phyloP scores from a whole-genome alignment of 1,284 basidiomycete genomes.

The Golubevia pallescens region DNA sequence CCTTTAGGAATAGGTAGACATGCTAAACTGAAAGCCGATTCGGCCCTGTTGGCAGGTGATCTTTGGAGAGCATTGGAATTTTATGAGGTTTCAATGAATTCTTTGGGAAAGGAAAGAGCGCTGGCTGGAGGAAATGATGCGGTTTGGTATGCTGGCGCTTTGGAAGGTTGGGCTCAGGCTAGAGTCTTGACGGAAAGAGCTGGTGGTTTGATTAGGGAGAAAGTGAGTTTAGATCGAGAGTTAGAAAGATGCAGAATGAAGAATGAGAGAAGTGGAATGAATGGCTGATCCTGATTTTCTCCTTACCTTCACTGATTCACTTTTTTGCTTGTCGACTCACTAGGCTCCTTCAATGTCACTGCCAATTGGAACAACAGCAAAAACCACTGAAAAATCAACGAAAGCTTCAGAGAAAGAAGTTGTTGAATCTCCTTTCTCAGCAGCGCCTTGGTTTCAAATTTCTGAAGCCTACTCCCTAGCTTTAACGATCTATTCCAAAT shows the following conservation, averaged over 20 bases:
- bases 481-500: constrained; percentile 53
- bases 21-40: constrained; percentile 50
- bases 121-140: constrained; percentile 61
- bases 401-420: constrained; percentile 37
- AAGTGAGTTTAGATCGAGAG: constrained; percentile 14
- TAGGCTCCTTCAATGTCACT: constrained; percentile 11
- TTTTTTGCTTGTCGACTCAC: constrained; percentile 8
- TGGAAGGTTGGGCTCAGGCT: constrained; percentile 60
- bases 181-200: constrained; percentile 43
- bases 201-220: constrained; percentile 47
- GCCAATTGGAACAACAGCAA: constrained; percentile 17
- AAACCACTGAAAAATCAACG: constrained; percentile 35
- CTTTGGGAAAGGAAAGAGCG: constrained; percentile 45
- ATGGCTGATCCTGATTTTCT: no score
- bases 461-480: constrained; percentile 58
- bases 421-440: constrained; percentile 27
- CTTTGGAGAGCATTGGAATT: constrained; percentile 49
- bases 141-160: constrained; percentile 57
- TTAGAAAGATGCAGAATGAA: no score
- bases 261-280: no score
- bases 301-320: no score
- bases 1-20: constrained; percentile 39
- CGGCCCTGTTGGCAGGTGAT: constrained; percentile 46
- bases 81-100: constrained; percentile 37
- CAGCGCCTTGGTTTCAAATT: constrained; percentile 47